These are phyloP conservation scores for Penicillium malachiteum DNA, from an alignment of 495 filamentous ascomycete species.

Conservation along the genomic window DNA sequence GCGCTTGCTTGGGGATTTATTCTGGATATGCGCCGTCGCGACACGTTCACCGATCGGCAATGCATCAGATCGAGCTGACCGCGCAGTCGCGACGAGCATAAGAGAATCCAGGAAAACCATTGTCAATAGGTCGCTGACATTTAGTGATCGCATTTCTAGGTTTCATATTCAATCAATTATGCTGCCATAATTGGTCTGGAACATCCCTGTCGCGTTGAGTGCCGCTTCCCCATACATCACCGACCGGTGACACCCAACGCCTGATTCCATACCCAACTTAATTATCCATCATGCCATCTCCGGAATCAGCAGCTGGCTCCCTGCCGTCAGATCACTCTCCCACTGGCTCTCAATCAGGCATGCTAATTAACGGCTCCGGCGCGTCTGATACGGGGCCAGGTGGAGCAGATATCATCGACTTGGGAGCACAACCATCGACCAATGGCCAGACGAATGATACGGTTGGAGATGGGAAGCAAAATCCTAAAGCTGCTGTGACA, in stretches of 20 bases:
- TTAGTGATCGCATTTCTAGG: constrained; percentile 11
- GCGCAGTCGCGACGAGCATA: constrained; percentile 18
- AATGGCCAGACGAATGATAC: constrained; percentile 36
- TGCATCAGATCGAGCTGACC: constrained; percentile 2
- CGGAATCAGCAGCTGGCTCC: constrained; percentile 26
- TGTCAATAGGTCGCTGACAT: background rate
- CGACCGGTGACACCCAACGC: constrained; percentile 19
- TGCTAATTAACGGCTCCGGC: constrained; percentile 28
- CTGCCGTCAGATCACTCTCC: constrained; percentile 26
- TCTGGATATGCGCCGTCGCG: constrained; percentile 24
- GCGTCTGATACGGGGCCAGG: constrained; percentile 23
- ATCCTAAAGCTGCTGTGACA: constrained; percentile 55
- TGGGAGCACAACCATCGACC: constrained; percentile 20
- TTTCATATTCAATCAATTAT: constrained; percentile 31
- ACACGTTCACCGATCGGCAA: constrained; percentile 17
- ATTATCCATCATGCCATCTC: constrained; percentile 38
- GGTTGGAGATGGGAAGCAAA: constrained; percentile 57
- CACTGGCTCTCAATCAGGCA: constrained; percentile 25
- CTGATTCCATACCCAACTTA: constrained; percentile 6
- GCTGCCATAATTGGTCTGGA: constrained; percentile 28
- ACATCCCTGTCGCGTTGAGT: constrained; percentile 26
- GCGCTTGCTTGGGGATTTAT: background rate
- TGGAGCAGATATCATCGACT: constrained; percentile 25
- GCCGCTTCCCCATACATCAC: constrained; percentile 16
- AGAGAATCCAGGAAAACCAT: background rate